Conservation (phyloP, 1,284 basidiomycete genomes). For the Naganishia albida region DNA sequence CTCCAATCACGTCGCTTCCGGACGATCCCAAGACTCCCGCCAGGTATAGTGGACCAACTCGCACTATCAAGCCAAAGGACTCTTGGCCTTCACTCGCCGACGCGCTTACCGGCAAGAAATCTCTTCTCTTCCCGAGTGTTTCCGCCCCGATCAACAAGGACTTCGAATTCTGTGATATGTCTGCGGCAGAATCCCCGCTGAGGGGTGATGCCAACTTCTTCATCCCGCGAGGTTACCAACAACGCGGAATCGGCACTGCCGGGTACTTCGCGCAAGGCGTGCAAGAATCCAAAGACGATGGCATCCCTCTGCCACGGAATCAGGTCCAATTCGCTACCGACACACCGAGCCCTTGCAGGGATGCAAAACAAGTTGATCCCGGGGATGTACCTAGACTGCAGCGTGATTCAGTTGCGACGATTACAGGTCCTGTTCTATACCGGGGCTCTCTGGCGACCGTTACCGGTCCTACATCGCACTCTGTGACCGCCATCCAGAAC, state of each 20-base stretch:
- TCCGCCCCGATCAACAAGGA: neutral
- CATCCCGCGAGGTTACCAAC: slow-evolving; percentile 5
- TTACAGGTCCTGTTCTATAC: neutral
- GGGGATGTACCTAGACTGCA: neutral
- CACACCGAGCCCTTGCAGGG: neutral
- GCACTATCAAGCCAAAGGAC: neutral
- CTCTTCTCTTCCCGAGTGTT: neutral
- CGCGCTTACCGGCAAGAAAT: slow-evolving; percentile 5
- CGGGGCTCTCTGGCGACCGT: too few species aligned
- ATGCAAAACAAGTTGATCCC: neutral
- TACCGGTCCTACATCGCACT: too few species aligned
- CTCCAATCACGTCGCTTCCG: neutral
- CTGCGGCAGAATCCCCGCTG: neutral
- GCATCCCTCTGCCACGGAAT: slow-evolving; percentile 6
- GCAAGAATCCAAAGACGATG: neutral
- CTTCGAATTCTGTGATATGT: neutral
- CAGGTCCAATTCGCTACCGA: neutral
- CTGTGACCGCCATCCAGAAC: neutral
- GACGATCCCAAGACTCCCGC: slow-evolving; percentile 1
- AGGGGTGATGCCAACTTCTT: slow-evolving; percentile 20
- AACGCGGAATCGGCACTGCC: neutral
- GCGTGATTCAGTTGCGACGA: neutral
- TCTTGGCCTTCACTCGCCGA: slow-evolving; percentile 21
- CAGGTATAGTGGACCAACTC: neutral
- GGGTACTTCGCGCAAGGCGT: neutral